Base-by-base conservation (phyloP, 805 yeast genomes). In the Kodamaea hsintzibuensis region DNA sequence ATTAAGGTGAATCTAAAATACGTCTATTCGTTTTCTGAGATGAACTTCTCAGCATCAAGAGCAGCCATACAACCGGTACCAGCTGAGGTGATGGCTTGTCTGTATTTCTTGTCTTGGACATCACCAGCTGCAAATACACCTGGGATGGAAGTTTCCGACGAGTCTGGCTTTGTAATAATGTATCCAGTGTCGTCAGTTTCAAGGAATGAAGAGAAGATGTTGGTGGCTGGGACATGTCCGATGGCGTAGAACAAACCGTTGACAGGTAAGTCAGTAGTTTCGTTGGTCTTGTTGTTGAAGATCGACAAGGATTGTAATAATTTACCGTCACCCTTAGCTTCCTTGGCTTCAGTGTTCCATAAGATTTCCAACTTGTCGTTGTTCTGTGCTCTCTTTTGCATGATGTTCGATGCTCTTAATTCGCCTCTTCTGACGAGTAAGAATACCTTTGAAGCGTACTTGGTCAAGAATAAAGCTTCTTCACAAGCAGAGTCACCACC, bases 401-500 rank as follows among this genome's bases (percentile, higher is more conserved):
- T 95, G 71, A 95, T 91, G 42, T 88, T 84, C 9, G 98, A 92
- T 17, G 99, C 99, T 76, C 99, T 86, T 65, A 95, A 81, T 68
- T 81, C 82, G 73, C 93, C 98, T 73, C 93, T 91, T 82, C 99
- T 91, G 50, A 95, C 98, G 63, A 95, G 80, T 72, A 95, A 78
- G 74, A 77, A 91, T 54, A 95, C 99, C 80, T 95, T 95, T 52
- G 98, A 91, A 59, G 96, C 99, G 75, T 95, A 95, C 74, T 95
- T 95, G 65, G 99, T 95, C 72, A 95, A 82, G 77, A 95, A 95
- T 61, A 89, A 78, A 33, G 99, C 99, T 79, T 95, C 99, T 79
- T 95, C 99, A 74, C 98, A 96, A 16, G 99, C 99, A 62, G 98
- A 91, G 76, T 95, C 99, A 73, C 99, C 99, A 62, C 99, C 99